Evolutionary conservation across 2,329 filamentous ascomycete species (phyloP).

Genomic region (Verticillium longisporum): DNA sequence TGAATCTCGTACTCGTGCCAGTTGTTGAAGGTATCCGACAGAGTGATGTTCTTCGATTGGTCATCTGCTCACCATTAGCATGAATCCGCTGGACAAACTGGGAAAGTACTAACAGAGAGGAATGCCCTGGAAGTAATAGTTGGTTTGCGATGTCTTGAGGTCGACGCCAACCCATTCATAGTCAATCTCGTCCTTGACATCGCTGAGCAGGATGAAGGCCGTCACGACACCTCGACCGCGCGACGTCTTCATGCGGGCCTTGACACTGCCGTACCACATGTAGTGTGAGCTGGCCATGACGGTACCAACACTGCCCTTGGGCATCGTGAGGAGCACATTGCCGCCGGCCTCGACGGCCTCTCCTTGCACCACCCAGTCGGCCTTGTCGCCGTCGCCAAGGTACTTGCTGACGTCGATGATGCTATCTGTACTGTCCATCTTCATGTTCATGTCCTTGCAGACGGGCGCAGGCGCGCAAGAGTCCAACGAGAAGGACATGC

Average conservation of each 20-base stretch:
- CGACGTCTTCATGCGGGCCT: constrained; percentile 76
- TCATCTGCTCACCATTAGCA: constrained; percentile 46
- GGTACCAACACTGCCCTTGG: constrained; percentile 75
- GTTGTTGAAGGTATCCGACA: constrained; percentile 65
- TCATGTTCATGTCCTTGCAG: constrained; percentile 69
- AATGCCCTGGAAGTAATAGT: constrained; percentile 95
- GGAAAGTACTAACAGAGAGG: constrained; percentile 64
- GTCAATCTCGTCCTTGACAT: constrained; percentile 97
- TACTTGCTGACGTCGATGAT: constrained; percentile 72
- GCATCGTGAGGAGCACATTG: constrained; percentile 82
- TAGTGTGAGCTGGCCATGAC: constrained; percentile 78
- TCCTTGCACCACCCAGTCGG: constrained; percentile 87
- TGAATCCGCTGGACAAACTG: background rate
- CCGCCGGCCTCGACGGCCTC: constrained; percentile 61
- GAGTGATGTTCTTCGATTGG: constrained; percentile 65
- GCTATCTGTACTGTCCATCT: constrained; percentile 64
- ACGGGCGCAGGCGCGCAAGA: constrained; percentile 80
- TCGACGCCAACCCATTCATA: constrained; percentile 89
- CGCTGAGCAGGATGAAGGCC: constrained; percentile 90
- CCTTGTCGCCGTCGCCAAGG: constrained; percentile 70
- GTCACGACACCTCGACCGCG: constrained; percentile 88
- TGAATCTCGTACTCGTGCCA: constrained; percentile 89
- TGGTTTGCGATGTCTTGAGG: constrained; percentile 73
- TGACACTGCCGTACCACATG: constrained; percentile 95
- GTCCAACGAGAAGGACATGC: constrained; percentile 73